phyloP scores from a whole-genome alignment of 768 basidiomycete genomes.

The Nevesoporus exiguus region DNA sequence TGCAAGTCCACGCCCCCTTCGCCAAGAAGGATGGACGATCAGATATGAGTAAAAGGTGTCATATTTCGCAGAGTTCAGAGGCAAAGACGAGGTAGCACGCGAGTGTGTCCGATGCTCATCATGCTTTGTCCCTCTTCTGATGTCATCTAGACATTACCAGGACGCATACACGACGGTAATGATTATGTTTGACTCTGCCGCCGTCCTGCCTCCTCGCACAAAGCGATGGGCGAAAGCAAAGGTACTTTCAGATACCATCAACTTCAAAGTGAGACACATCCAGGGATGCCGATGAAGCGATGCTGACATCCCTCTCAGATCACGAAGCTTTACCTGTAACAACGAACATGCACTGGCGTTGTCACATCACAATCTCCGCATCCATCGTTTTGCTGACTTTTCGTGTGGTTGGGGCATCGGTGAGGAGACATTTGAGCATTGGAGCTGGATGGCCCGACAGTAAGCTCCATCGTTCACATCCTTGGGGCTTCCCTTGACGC shows the following conservation, averaged over 20 bases:
- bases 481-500: not conserved
- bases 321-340: constrained; percentile 85
- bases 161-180: constrained; percentile 83
- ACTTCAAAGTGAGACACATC: constrained; percentile 67
- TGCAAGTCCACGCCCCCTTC: constrained; percentile 51
- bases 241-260: constrained; percentile 91
- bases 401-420: constrained; percentile 93
- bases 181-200: constrained; percentile 87
- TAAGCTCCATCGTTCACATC: constrained; percentile 36
- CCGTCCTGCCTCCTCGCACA: constrained; percentile 84
- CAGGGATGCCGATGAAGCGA: not conserved
- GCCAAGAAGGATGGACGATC: constrained; percentile 91
- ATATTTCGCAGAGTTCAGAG: constrained; percentile 91
- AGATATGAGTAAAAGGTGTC: constrained; percentile 98
- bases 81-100: constrained; percentile 88
- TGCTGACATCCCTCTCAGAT: constrained; percentile 47
- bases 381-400: constrained; percentile 82
- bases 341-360: constrained; percentile 80
- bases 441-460: constrained; percentile 96
- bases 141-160: constrained; percentile 76
- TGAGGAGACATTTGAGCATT: constrained; percentile 94
- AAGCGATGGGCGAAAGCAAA: constrained; percentile 99
- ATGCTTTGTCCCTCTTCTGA: constrained; percentile 6
- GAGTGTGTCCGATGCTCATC: constrained; percentile 55
- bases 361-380: constrained; percentile 79